Evolutionary conservation across 306 rosid genomes (phyloP).

Genomic region (Mimosa bimucronata): DNA sequence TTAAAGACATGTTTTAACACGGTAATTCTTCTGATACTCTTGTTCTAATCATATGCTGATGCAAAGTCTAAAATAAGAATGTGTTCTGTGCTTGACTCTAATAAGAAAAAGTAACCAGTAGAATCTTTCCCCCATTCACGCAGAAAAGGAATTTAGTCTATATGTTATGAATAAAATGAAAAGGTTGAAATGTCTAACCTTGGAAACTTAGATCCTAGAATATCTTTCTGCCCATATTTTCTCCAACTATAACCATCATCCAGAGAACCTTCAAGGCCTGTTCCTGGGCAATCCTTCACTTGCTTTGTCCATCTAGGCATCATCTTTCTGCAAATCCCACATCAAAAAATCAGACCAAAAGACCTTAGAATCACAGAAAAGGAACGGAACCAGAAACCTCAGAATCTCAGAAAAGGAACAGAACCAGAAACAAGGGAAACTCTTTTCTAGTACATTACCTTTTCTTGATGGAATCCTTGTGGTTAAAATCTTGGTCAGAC

Average conservation of each 20-base stretch:
- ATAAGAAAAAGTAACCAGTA: not conserved
- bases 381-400: not conserved
- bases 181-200: constrained; percentile 53
- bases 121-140: not conserved
- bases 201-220: constrained; percentile 79
- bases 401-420: not conserved
- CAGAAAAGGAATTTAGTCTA: not conserved
- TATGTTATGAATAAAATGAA: not conserved
- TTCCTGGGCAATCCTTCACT: constrained; percentile 54
- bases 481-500: constrained; percentile 47
- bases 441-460: constrained; percentile 48
- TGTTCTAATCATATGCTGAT: not conserved
- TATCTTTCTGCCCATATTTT: constrained; percentile 91
- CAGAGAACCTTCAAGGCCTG: constrained; percentile 52
- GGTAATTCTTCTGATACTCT: not conserved
- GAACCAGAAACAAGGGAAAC: not conserved
- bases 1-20: not conserved
- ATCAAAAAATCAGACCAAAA: constrained; percentile 30
- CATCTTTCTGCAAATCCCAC: constrained; percentile 54
- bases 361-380: constrained; percentile 7
- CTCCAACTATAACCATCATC: constrained; percentile 85
- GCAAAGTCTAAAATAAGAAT: not conserved
- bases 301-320: constrained; percentile 57
- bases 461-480: constrained; percentile 61
- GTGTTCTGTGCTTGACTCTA: not conserved